Percentiles rank a stretch among this genome's conserved stretches.
phyloP scores from a whole-genome alignment of 1,139 yeast species.

The Diutina scorzettiae region DNA sequence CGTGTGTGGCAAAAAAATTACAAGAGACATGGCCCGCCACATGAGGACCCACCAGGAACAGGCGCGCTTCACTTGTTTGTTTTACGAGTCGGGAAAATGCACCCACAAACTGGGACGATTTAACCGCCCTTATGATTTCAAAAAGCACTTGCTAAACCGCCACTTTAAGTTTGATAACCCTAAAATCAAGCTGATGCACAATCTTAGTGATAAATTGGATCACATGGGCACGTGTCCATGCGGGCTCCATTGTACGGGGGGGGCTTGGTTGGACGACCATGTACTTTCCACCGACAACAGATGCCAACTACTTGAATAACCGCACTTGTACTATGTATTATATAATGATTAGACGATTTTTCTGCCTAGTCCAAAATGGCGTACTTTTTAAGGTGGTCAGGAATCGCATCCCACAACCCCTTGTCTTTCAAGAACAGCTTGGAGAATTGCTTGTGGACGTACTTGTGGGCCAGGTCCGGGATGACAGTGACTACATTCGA shows the following conservation, averaged over 20 bases:
- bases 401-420: slow-evolving; percentile 52
- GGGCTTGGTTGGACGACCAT: slow-evolving; percentile 48
- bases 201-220: slow-evolving; percentile 40
- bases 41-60: slow-evolving; percentile 50
- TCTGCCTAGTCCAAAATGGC: slow-evolving; percentile 22
- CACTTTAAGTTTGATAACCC: slow-evolving; percentile 48
- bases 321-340: neutral
- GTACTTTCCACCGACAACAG: slow-evolving; percentile 19
- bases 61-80: slow-evolving; percentile 48
- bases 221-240: slow-evolving; percentile 48
- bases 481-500: slow-evolving; percentile 75
- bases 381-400: slow-evolving; percentile 60
- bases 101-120: slow-evolving; percentile 46
- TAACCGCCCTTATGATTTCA: slow-evolving; percentile 60
- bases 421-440: slow-evolving; percentile 65
- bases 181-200: slow-evolving; percentile 35
- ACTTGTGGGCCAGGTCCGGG: slow-evolving; percentile 84
- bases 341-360: neutral
- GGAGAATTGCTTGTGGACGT: slow-evolving; percentile 70
- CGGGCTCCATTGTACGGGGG: slow-evolving; percentile 38
- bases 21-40: slow-evolving; percentile 55
- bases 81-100: slow-evolving; percentile 38
- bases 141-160: slow-evolving; percentile 51
- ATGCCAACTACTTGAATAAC: neutral
- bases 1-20: slow-evolving; percentile 45